Evolutionary conservation across 768 basidiomycete species (phyloP).

Genomic region (Trichaptum fuscoviolaceum): DNA sequence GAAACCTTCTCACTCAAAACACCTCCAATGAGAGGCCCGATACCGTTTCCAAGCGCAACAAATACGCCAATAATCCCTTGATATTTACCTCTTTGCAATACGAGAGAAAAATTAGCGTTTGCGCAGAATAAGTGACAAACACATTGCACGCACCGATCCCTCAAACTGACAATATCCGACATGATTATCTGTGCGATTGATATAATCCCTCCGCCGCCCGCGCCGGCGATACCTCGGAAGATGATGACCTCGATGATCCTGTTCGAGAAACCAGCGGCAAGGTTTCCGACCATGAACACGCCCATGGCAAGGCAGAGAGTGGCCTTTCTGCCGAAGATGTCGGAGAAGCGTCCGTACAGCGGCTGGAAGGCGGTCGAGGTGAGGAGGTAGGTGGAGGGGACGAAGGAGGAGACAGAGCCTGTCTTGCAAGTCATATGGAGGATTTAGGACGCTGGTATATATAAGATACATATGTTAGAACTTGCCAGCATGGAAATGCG

Average conservation of each 20-base stretch:
- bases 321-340: constrained; percentile 63
- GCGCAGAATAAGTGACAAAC: background rate
- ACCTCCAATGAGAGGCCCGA: constrained; percentile 68
- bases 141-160: constrained; percentile 44
- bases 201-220: constrained; percentile 66
- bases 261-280: constrained; percentile 62
- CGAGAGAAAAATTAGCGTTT: background rate
- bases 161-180: constrained; percentile 66
- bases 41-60: constrained; percentile 54
- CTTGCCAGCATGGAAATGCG: constrained; percentile 47
- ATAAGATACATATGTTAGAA: background rate
- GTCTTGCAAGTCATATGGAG: no score
- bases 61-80: constrained; percentile 67
- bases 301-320: constrained; percentile 51
- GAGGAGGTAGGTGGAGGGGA: constrained; percentile 66
- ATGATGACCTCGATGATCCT: constrained; percentile 64
- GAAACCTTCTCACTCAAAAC: constrained; percentile 53
- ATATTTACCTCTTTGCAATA: constrained; percentile 56
- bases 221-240: constrained; percentile 62
- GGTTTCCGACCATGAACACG: constrained; percentile 61
- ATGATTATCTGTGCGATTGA: constrained; percentile 69
- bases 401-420: constrained; percentile 61
- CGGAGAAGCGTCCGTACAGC: constrained; percentile 55
- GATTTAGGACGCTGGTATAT: background rate
- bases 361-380: constrained; percentile 62